phyloP scores from a whole-genome alignment of 2,329 filamentous ascomycete genomes.

The Orbilia quercus region DNA sequence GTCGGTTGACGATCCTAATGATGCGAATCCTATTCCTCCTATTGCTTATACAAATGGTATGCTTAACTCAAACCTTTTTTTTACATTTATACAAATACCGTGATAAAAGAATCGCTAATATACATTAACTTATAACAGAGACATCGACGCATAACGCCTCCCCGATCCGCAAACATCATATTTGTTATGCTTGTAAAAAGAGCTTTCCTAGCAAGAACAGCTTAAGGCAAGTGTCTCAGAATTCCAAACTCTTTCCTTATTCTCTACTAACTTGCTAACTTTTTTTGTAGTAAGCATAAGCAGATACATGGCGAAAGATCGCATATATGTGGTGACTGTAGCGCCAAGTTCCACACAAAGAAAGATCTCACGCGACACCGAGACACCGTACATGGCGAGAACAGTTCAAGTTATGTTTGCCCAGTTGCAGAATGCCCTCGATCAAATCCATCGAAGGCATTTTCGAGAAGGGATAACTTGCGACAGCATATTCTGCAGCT shows the following conservation, averaged over 20 bases:
- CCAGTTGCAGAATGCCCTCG: conserved; percentile 42
- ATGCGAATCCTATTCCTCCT: conserved; percentile 41
- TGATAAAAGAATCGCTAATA: too few relatives aligned
- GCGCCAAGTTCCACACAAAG: conserved; percentile 53
- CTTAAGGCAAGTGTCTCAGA: conserved; percentile 20
- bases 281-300: conserved; percentile 41
- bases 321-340: conserved; percentile 46
- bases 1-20: conserved; percentile 51
- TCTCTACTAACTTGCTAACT: background rate
- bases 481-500: conserved; percentile 51
- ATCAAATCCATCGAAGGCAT: conserved; percentile 40
- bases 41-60: conserved; percentile 42
- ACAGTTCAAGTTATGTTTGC: conserved; percentile 41
- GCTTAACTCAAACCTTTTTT: background rate
- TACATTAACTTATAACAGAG: background rate
- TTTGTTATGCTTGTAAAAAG: conserved; percentile 47
- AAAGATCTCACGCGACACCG: conserved; percentile 49
- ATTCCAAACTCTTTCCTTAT: background rate
- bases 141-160: conserved; percentile 37
- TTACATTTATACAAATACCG: too few relatives aligned
- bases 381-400: conserved; percentile 48
- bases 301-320: conserved; percentile 51
- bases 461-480: conserved; percentile 44
- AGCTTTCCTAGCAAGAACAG: conserved; percentile 44
- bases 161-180: conserved; percentile 45